Evolutionary conservation across 1,284 basidiomycete genomes (phyloP), one percentile per base, ranked within the genome.

Genomic region (Ceratorhiza oryzae-sativae): DNA sequence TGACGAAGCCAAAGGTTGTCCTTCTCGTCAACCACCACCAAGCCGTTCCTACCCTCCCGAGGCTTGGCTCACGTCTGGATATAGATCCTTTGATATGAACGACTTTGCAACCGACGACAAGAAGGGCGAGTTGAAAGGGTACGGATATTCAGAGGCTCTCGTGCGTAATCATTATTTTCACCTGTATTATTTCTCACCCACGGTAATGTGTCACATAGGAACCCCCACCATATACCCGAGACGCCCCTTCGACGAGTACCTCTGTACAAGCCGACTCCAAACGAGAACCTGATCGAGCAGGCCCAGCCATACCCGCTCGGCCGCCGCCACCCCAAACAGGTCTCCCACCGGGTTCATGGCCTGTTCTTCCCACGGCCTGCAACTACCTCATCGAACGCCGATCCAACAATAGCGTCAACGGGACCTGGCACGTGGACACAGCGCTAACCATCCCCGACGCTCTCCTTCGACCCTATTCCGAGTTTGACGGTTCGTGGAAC

Each of bases 401-500:
- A 9, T 42, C 41, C 41, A 42, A 42, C 41, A 46, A 30, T 15
- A 46, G 59, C 25, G 41, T 61, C 20, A 61, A 45, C 25, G 59
- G 59, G 6, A 61, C 59, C 12, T 61, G 59, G 59, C 59, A 61
- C 41, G 59, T 61, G 9, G 59, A 61, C 39, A 61, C 59, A 41
- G 41, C 59, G n/a, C 59, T 61, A 12, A n/a, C 18, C 8, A 61
- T 61, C 18, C 59, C 59, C 1, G 39, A 42, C 15, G 18, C 25
- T 25, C 39, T 61, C 3, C 41, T 61, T 9, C 41, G 25, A 15
- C 59, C 39, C 1, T 20, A 41, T 42, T 5, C 36, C 36, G 39
- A 61, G 41, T 41, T 61, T 42, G 59, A 61, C 20, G 59, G 59
- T 15, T 12, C 20, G 5, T 61, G 59, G 59, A 61, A 61, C 39